These are phyloP conservation scores for Xylaria nigripes DNA, from an alignment of 495 filamentous ascomycete genomes.

Conservation along the genomic window DNA sequence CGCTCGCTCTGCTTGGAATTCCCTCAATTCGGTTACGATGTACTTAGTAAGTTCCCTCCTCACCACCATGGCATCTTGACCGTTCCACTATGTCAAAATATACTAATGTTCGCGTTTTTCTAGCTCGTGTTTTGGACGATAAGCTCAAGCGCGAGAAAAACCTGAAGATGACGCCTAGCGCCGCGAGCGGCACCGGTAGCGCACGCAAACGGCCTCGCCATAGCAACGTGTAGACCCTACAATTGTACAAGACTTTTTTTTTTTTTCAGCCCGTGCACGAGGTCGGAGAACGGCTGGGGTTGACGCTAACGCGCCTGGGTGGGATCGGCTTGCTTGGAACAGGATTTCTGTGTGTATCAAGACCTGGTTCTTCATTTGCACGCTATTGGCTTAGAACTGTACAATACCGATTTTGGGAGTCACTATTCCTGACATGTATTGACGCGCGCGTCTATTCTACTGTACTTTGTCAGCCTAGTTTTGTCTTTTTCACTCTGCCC, in stretches of 20 bases:
- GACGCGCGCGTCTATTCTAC: background rate
- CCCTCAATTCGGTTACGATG: slow-evolving; percentile 85
- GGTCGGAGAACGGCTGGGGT: background rate
- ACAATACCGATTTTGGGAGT: background rate
- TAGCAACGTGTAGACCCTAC: slow-evolving; percentile 28
- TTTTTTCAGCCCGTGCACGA: background rate
- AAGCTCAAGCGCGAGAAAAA: slow-evolving; percentile 50
- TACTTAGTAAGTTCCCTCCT: slow-evolving; percentile 50
- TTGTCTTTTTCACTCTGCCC: no score
- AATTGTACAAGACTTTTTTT: background rate
- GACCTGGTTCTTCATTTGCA: background rate
- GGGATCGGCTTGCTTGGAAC: background rate
- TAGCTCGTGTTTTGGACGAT: slow-evolving; percentile 51
- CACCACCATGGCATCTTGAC: background rate
- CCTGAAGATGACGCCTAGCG: slow-evolving; percentile 43
- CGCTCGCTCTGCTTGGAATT: slow-evolving; percentile 74
- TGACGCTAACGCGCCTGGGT: background rate
- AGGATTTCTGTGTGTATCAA: background rate
- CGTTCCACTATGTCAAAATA: background rate
- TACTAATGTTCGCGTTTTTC: background rate
- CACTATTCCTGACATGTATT: background rate
- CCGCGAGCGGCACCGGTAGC: slow-evolving; percentile 36
- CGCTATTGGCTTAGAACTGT: slow-evolving; percentile 2
- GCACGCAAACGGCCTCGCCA: slow-evolving; percentile 44
- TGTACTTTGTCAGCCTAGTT: background rate